These are phyloP conservation scores for Picea glauca DNA, from an alignment of 75 land plant species.

Conservation along the genomic window DNA sequence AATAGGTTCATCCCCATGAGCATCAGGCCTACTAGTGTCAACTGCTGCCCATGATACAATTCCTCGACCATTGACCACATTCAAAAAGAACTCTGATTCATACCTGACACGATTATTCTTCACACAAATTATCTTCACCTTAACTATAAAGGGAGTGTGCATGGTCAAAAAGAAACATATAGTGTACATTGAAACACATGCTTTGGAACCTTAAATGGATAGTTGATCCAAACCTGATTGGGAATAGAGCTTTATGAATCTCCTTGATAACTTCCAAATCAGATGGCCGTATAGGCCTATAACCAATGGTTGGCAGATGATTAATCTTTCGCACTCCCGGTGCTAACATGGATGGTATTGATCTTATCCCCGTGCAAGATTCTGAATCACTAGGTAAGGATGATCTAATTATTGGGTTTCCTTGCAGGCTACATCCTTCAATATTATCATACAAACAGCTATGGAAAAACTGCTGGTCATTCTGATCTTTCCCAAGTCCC, in stretches of 20 bases:
- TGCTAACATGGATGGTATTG: conserved; percentile 39
- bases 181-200: neutral
- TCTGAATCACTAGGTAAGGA: conserved; percentile 3
- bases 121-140: neutral
- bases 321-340: conserved; percentile 16
- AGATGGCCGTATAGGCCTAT: conserved; percentile 79
- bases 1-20: conserved; percentile 71
- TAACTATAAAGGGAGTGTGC: neutral
- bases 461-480: neutral
- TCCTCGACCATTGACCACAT: conserved; percentile 83
- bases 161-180: neutral
- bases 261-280: conserved; percentile 80
- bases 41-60: conserved; percentile 98
- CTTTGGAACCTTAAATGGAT: neutral
- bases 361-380: conserved; percentile 3
- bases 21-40: conserved; percentile 63
- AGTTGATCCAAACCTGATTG: conserved; percentile 62
- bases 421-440: conserved; percentile 7
- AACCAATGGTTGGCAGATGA: conserved; percentile 58
- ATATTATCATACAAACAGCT: conserved; percentile 4
- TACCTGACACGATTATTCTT: conserved; percentile 55
- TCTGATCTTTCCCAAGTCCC: conserved; percentile 1
- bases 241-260: conserved; percentile 84
- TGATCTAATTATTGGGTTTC: conserved; percentile 3
- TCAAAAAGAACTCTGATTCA: conserved; percentile 89